These are phyloP conservation scores for Radiomyces spectabilis DNA, from an alignment of 192 early-diverging fungal genomes.

Conservation along the genomic window DNA sequence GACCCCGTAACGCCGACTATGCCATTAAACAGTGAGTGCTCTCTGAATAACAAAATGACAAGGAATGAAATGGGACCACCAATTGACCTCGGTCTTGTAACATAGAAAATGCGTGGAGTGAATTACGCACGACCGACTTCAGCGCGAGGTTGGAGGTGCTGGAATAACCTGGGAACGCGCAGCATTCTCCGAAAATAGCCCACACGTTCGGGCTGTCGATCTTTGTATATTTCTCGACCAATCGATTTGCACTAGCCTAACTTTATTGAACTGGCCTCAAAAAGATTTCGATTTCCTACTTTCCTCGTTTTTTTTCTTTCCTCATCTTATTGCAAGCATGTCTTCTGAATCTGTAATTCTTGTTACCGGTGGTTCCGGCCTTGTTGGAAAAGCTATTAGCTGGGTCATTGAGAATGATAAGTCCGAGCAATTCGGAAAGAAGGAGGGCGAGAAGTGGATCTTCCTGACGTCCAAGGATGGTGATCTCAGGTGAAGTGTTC, in stretches of 20 bases:
- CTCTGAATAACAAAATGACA: neutral
- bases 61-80: neutral
- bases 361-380: conserved; percentile 72
- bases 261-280: too few species aligned
- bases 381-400: conserved; percentile 70
- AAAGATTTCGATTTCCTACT: too few species aligned
- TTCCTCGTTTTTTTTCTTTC: conserved; percentile 5
- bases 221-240: too few species aligned
- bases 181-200: too few species aligned
- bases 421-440: conserved; percentile 37
- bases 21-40: neutral
- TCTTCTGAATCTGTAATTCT: conserved; percentile 44
- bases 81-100: neutral
- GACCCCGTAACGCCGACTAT: neutral
- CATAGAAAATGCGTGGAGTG: neutral
- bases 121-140: neutral
- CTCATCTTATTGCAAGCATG: conserved; percentile 4
- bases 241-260: too few species aligned
- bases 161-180: too few species aligned
- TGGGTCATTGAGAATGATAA: conserved; percentile 58
- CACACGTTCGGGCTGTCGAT: too few species aligned
- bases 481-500: conserved; percentile 63
- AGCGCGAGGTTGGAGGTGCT: neutral
- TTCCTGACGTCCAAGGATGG: conserved; percentile 71
- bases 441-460: conserved; percentile 65